These are phyloP conservation scores for Rhizopus stolonifer DNA, from an alignment of 371 early-diverging fungal genomes.

Conservation along the genomic window DNA sequence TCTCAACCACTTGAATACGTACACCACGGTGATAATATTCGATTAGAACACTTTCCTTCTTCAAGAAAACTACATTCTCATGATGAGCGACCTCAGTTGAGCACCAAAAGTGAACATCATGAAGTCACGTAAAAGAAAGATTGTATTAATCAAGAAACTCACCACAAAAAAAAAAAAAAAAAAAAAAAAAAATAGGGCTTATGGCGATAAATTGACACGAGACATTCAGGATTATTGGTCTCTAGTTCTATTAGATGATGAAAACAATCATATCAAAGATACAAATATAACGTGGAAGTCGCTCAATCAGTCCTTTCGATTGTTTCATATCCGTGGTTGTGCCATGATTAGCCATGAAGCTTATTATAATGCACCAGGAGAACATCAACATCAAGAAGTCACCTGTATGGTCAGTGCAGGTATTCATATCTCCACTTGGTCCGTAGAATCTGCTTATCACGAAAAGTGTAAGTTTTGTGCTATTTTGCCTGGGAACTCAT, in stretches of 20 bases:
- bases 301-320: conserved; percentile 54
- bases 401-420: conserved; percentile 69
- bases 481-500: too few species aligned
- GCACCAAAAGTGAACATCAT: conserved; percentile 21
- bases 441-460: conserved; percentile 47
- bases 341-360: conserved; percentile 29
- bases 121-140: conserved; percentile 51
- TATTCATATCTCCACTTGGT: conserved; percentile 58
- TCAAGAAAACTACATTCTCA: conserved; percentile 81
- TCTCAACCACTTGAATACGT: conserved; percentile 47
- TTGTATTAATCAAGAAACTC: too few species aligned
- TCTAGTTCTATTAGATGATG: conserved; percentile 19
- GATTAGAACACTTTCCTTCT: conserved; percentile 74
- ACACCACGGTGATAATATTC: conserved; percentile 67
- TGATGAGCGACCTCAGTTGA: conserved; percentile 62
- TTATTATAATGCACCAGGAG: conserved; percentile 14
- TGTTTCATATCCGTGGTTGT: conserved; percentile 62
- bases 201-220: conserved; percentile 25
- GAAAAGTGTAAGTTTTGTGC: conserved; percentile 19
- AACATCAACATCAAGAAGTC: conserved; percentile 85
- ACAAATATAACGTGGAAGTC: conserved; percentile 13
- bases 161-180: too few species aligned
- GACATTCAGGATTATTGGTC: conserved; percentile 36
- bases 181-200: conserved; percentile 22
- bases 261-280: conserved; percentile 24